phyloP scores from a whole-genome alignment of 2,329 filamentous ascomycete species.

The Aspergillus luchuensis region DNA sequence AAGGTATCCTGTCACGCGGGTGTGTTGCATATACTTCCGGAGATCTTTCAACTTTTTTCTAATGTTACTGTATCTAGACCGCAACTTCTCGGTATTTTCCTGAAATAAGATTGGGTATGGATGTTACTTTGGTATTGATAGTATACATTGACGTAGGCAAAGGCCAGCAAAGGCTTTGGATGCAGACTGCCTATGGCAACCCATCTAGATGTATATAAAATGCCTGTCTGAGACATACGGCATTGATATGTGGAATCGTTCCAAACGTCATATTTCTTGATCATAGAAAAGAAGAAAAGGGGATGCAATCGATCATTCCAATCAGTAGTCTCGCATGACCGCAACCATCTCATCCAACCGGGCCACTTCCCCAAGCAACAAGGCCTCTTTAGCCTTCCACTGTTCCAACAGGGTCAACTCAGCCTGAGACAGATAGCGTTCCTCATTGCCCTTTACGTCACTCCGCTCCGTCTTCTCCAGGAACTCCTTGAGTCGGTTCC shows the following conservation, averaged over 20 bases:
- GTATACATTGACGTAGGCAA: not conserved
- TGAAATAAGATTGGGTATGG: not conserved
- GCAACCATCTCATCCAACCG: conserved; percentile 83
- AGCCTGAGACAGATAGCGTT: conserved; percentile 73
- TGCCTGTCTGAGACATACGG: no score
- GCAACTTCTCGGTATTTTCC: not conserved
- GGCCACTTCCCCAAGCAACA: conserved; percentile 75
- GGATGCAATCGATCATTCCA: no score
- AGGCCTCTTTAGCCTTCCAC: conserved; percentile 65
- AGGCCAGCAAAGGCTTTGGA: not conserved
- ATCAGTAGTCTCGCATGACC: conserved; percentile 75
- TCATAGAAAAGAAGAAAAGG: no score
- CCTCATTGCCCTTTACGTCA: conserved; percentile 81
- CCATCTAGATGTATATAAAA: no score
- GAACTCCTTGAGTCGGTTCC: conserved; percentile 69
- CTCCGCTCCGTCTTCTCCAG: conserved; percentile 80
- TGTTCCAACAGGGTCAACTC: conserved; percentile 70
- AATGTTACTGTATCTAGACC: not conserved
- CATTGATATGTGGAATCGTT: no score
- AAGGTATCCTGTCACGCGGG: not conserved
- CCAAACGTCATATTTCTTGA: no score
- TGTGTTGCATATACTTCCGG: not conserved
- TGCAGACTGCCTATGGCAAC: not conserved
- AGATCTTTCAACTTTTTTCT: not conserved
- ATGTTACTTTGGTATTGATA: not conserved